A percentile compares a stretch with the other conserved stretches of the same genome.
These are phyloP conservation scores for Astrephomene gubernaculifera DNA, from an alignment of 139 green algal genomes.

Conservation along the genomic window DNA sequence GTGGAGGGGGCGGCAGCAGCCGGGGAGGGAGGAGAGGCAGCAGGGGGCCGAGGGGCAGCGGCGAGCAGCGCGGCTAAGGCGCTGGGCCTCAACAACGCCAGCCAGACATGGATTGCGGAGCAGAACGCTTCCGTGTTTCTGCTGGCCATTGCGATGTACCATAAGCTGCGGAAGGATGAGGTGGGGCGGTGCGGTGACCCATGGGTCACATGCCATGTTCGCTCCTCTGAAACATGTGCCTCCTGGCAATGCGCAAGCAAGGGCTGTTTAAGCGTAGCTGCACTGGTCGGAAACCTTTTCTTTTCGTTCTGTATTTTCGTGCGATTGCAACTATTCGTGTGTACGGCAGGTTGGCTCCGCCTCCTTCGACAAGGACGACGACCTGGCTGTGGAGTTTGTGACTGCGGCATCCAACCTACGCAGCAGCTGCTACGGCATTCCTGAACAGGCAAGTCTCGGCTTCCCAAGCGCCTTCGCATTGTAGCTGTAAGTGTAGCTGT, in stretches of 20 bases:
- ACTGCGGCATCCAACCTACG: slow-evolving; percentile 92
- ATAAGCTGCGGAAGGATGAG: slow-evolving; percentile 63
- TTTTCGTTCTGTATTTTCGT: no score
- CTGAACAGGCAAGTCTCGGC: slow-evolving; percentile 71
- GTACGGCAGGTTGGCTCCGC: slow-evolving; percentile 40
- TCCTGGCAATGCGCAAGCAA: no score
- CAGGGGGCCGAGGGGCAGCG: no score
- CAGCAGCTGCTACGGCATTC: slow-evolving; percentile 84
- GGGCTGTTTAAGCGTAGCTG: no score
- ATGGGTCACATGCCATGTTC: no score
- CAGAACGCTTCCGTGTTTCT: slow-evolving; percentile 88
- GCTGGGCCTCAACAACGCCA: slow-evolving; percentile 69
- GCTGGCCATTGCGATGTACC: slow-evolving; percentile 63
- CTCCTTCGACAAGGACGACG: slow-evolving; percentile 82
- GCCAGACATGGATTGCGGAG: slow-evolving; percentile 67
- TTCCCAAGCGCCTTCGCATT: no score
- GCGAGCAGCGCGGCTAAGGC: slow-evolving; percentile 58
- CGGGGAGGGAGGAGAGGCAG: no score
- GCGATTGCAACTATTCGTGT: no score
- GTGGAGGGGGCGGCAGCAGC: not conserved
- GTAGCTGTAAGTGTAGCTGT: no score
- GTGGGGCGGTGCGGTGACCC: slow-evolving; percentile 57
- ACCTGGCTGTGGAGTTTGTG: slow-evolving; percentile 95
- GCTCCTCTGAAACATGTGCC: no score
- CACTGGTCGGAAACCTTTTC: no score